Evolutionary conservation across 139 green algal genomes (phyloP).

Genomic region (Tetraselmis chui): DNA sequence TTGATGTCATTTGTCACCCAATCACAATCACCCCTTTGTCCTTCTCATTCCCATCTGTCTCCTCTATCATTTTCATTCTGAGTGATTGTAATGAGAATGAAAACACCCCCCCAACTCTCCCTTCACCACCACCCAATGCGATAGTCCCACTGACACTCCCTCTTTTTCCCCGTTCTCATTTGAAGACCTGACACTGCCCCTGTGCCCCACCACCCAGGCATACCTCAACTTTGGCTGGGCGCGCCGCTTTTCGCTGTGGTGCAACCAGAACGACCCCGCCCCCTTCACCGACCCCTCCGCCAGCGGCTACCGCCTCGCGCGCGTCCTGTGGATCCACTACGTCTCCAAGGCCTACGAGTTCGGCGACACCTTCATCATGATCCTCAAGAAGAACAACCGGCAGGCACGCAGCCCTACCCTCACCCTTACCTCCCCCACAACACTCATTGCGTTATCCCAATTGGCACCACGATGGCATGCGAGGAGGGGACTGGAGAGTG

Average conservation of each 20-base stretch:
- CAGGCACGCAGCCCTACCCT: slow-evolving; percentile 1
- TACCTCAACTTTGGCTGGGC: slow-evolving; percentile 21
- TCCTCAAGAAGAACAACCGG: slow-evolving; percentile 52
- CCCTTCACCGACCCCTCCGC: slow-evolving; percentile 13
- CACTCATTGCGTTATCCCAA: background rate
- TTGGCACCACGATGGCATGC: background rate
- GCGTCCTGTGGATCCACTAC: slow-evolving; percentile 39
- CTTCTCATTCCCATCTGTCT: too few relatives aligned
- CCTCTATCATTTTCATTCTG: too few relatives aligned
- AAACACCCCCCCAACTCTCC: too few relatives aligned
- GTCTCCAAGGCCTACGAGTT: slow-evolving; percentile 51
- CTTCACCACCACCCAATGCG: too few relatives aligned
- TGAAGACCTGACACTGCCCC: background rate
- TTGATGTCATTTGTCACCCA: too few relatives aligned
- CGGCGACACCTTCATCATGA: slow-evolving; percentile 54
- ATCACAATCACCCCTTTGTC: too few relatives aligned
- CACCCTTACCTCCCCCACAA: background rate
- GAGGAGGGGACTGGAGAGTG: too few relatives aligned
- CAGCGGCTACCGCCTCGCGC: slow-evolving; percentile 22
- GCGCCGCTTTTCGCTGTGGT: slow-evolving; percentile 7
- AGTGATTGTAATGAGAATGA: too few relatives aligned
- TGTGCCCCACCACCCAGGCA: background rate
- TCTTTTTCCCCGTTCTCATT: background rate
- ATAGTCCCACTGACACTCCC: too few relatives aligned
- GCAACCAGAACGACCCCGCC: slow-evolving; percentile 18